A percentile compares a stretch with the other conserved stretches of the same genome.
Conservation (phyloP, 2,329 filamentous ascomycete species). For the Metarhizium brunneum region DNA sequence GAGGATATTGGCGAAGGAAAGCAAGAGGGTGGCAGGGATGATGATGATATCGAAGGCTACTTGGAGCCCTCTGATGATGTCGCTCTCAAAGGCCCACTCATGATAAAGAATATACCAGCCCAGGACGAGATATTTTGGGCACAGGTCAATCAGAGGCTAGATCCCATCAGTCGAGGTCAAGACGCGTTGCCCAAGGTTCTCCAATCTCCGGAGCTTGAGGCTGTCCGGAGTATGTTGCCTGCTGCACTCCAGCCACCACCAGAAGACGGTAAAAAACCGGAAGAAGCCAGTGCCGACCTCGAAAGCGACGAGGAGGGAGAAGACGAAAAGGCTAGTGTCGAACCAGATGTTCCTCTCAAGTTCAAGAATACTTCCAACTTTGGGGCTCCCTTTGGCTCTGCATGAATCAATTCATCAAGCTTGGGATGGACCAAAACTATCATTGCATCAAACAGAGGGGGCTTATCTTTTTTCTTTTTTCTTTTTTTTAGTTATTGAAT, state of each 20-base stretch:
- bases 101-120: conserved; percentile 45
- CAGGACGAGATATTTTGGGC: conserved; percentile 46
- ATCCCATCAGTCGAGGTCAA: conserved; percentile 36
- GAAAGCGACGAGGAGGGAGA: conserved; percentile 17
- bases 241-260: background rate
- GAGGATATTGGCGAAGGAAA: background rate
- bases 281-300: conserved; percentile 1
- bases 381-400: conserved; percentile 33
- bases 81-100: conserved; percentile 41
- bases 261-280: conserved; percentile 13
- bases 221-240: background rate
- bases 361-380: conserved; percentile 37
- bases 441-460: background rate
- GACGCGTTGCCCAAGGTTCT: conserved; percentile 37
- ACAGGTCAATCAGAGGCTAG: conserved; percentile 40
- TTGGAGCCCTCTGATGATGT: conserved; percentile 35
- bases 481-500: background rate
- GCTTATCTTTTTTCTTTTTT: too few relatives aligned
- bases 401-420: conserved; percentile 12
- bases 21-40: background rate
- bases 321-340: conserved; percentile 17
- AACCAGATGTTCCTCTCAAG: conserved; percentile 36
- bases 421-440: background rate
- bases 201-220: conserved; percentile 10
- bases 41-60: conserved; percentile 14